Conservation (phyloP, 129 eudicot species). For the Glebionis coronaria region DNA sequence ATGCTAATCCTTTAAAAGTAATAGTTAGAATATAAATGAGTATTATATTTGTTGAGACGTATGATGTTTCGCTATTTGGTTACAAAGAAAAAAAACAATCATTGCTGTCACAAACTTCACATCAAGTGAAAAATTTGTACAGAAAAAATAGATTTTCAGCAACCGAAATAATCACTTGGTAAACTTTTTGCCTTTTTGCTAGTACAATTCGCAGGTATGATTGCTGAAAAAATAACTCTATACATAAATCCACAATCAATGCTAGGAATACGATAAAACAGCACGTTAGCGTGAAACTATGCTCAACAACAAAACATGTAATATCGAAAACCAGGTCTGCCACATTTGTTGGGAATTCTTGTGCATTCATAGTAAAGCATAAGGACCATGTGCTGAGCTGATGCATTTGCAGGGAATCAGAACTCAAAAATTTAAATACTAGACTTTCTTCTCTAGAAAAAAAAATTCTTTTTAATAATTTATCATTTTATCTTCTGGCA, state of each 20-base stretch:
- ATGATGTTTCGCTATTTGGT: no score
- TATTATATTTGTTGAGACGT: no score
- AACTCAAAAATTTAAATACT: not conserved
- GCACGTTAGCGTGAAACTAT: not conserved
- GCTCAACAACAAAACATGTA: not conserved
- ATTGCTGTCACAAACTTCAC: no score
- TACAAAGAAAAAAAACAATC: no score
- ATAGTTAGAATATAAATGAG: no score
- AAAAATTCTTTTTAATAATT: no score
- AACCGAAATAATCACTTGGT: not conserved
- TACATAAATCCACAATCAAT: not conserved
- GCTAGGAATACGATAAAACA: not conserved
- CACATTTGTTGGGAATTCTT: not conserved
- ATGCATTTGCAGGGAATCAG: not conserved
- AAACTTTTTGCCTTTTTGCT: not conserved
- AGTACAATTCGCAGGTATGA: not conserved
- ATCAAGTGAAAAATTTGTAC: no score
- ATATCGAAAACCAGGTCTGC: not conserved
- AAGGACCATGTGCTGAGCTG: not conserved
- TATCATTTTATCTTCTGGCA: not conserved
- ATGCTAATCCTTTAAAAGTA: no score
- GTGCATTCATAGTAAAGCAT: not conserved
- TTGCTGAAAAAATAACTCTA: not conserved
- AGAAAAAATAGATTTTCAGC: not conserved
- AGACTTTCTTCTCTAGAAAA: no score